Percentiles rank a stretch among this genome's conserved stretches.
phyloP scores from a whole-genome alignment of 371 early-diverging fungal species.

The Circinella umbellata region DNA sequence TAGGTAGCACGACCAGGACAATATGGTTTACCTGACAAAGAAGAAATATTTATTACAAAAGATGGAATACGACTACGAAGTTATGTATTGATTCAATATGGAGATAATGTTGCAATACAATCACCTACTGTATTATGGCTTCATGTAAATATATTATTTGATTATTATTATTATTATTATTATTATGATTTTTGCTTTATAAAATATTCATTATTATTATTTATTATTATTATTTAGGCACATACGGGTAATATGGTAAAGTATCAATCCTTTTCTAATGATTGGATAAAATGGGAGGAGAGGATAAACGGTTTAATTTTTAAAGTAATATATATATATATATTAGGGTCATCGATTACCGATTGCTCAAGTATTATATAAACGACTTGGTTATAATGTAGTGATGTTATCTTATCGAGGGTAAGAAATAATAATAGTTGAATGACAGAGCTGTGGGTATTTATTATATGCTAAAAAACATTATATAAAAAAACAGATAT shows the following conservation, averaged over 20 bases:
- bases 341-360: conserved; percentile 87
- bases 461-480: no score
- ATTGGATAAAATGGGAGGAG: no score
- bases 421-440: conserved; percentile 49
- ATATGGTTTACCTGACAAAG: conserved; percentile 72
- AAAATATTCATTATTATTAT: no score
- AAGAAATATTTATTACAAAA: conserved; percentile 79
- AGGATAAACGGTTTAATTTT: no score
- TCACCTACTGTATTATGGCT: conserved; percentile 84
- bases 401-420: conserved; percentile 96
- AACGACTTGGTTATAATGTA: conserved; percentile 77
- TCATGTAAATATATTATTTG: conserved; percentile 65
- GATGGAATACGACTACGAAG: conserved; percentile 82
- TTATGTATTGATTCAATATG: conserved; percentile 75
- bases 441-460: no score
- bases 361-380: conserved; percentile 78
- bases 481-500: conserved; percentile 61
- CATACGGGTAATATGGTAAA: conserved; percentile 96
- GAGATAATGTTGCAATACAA: conserved; percentile 56
- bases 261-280: neutral
- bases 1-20: conserved; percentile 79
- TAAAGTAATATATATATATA: no score
- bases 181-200: no score
- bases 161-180: no score
- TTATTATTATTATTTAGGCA: conserved; percentile 49